Percentiles rank a stretch among this genome's conserved stretches.
Conservation (phyloP, 2,329 filamentous ascomycete genomes). For the Sclerotinia nivalis region DNA sequence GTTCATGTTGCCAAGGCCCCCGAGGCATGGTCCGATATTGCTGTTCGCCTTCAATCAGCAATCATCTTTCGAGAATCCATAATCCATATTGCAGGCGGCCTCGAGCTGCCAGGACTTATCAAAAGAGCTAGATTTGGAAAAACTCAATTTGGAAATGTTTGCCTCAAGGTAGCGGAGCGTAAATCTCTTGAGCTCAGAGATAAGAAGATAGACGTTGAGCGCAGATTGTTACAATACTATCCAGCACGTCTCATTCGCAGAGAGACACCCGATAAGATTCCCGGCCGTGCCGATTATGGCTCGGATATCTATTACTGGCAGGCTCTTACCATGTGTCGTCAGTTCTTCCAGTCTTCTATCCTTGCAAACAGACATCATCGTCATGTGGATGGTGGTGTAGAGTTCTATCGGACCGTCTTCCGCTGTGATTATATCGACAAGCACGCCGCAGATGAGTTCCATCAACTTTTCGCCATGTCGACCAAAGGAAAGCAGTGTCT, state of each 20-base stretch:
- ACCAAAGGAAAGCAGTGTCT: slow-evolving; percentile 23
- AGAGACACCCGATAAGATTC: slow-evolving; percentile 24
- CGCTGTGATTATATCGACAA: slow-evolving; percentile 29
- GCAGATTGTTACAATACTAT: slow-evolving; percentile 30
- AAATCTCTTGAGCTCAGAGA: slow-evolving; percentile 33
- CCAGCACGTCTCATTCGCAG: slow-evolving; percentile 33
- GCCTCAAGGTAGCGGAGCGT: slow-evolving; percentile 28
- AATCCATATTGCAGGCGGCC: slow-evolving; percentile 35
- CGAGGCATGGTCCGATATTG: slow-evolving; percentile 36
- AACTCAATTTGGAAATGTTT: slow-evolving; percentile 11
- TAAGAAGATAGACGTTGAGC: slow-evolving; percentile 34
- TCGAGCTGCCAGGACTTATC: slow-evolving; percentile 28
- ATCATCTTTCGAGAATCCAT: slow-evolving; percentile 39
- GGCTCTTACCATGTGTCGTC: slow-evolving; percentile 32
- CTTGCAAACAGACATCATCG: slow-evolving; percentile 29
- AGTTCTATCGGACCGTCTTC: slow-evolving; percentile 34
- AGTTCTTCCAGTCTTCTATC: slow-evolving; percentile 31
- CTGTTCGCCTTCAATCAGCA: slow-evolving; percentile 33
- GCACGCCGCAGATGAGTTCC: slow-evolving; percentile 14
- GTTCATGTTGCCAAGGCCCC: slow-evolving; percentile 28
- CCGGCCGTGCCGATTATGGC: slow-evolving; percentile 35
- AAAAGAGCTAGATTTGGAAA: slow-evolving; percentile 24
- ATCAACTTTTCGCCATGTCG: slow-evolving; percentile 19
- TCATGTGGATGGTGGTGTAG: slow-evolving; percentile 35
- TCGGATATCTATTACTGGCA: slow-evolving; percentile 40